Evolutionary conservation across 176 grass and related monocot genomes (phyloP).

Genomic region (Lolium rigidum): DNA sequence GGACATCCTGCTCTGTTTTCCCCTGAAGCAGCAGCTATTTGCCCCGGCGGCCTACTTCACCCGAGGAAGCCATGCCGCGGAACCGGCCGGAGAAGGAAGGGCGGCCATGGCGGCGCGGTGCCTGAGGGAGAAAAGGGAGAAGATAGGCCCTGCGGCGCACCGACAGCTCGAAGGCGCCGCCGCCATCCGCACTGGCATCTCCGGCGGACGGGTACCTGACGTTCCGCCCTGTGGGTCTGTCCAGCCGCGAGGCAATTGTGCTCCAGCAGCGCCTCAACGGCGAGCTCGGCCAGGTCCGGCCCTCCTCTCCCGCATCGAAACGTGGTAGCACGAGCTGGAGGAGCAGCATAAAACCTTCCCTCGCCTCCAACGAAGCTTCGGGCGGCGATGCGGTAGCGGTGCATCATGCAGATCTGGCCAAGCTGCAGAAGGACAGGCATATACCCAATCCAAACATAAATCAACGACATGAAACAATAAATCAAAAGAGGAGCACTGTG

Average conservation of each 20-base stretch:
- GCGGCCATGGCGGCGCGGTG: too few relatives aligned
- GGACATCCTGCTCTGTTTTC: too few relatives aligned
- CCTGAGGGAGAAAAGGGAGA: too few relatives aligned
- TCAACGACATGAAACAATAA: too few relatives aligned
- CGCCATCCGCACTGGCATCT: background rate
- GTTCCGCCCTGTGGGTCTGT: constrained; percentile 44
- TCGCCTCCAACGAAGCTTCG: constrained; percentile 45
- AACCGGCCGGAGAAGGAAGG: too few relatives aligned
- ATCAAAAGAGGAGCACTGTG: too few relatives aligned
- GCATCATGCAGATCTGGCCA: constrained; percentile 63
- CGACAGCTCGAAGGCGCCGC: constrained; percentile 32
- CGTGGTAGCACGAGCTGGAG: constrained; percentile 46
- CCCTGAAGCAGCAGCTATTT: too few relatives aligned
- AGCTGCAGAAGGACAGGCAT: constrained; percentile 84
- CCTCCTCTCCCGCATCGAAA: constrained; percentile 76
- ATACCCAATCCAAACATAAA: too few relatives aligned
- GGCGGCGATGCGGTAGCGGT: constrained; percentile 66
- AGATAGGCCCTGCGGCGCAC: background rate
- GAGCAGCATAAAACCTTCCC: background rate
- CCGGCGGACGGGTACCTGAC: constrained; percentile 31
- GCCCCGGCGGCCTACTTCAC: too few relatives aligned
- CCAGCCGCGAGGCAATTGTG: constrained; percentile 53
- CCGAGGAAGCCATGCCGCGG: too few relatives aligned
- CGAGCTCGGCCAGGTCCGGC: constrained; percentile 86
- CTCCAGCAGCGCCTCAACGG: constrained; percentile 62